phyloP scores from a whole-genome alignment of 768 basidiomycete genomes.

The Dacryopinax spathularia region DNA sequence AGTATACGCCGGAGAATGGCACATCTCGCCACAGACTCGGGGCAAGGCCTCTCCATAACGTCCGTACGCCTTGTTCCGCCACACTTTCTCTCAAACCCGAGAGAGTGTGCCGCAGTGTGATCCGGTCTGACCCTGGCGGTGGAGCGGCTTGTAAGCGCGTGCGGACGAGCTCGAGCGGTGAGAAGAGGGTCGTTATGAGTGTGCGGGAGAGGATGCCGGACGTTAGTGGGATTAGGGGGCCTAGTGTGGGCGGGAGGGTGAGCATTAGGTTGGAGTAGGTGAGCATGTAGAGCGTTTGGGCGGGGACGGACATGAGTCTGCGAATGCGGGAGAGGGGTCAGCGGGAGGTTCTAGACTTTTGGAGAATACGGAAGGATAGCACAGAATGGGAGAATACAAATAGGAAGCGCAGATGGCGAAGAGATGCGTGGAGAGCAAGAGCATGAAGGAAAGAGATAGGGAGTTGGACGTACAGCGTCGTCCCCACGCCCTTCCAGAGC shows the following conservation, averaged over 20 bases:
- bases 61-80: constrained; percentile 45
- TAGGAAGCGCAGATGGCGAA: no score
- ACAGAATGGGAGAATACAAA: no score
- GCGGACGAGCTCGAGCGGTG: constrained; percentile 83
- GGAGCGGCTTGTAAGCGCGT: constrained; percentile 89
- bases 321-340: constrained; percentile 1
- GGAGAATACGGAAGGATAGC: no score
- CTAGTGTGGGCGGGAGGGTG: constrained; percentile 43
- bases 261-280: constrained; percentile 81
- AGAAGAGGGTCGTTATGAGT: constrained; percentile 58
- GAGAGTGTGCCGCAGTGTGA: constrained; percentile 65
- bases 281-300: constrained; percentile 86
- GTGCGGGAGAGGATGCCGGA: constrained; percentile 77
- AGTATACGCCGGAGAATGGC: constrained; percentile 92
- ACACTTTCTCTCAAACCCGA: constrained; percentile 46
- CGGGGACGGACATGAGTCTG: constrained; percentile 82
- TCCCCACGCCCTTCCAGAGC: constrained; percentile 91
- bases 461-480: constrained; percentile 52
- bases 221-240: constrained; percentile 51
- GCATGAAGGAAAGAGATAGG: not conserved
- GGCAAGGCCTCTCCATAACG: constrained; percentile 81
- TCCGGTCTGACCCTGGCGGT: constrained; percentile 47
- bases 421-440: no score
- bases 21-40: constrained; percentile 95
- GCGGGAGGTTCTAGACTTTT: no score